Evolutionary conservation across 2,329 filamentous ascomycete species (phyloP), one percentile per base, ranked within the genome.

Genomic region (Verticillium alfalfae): DNA sequence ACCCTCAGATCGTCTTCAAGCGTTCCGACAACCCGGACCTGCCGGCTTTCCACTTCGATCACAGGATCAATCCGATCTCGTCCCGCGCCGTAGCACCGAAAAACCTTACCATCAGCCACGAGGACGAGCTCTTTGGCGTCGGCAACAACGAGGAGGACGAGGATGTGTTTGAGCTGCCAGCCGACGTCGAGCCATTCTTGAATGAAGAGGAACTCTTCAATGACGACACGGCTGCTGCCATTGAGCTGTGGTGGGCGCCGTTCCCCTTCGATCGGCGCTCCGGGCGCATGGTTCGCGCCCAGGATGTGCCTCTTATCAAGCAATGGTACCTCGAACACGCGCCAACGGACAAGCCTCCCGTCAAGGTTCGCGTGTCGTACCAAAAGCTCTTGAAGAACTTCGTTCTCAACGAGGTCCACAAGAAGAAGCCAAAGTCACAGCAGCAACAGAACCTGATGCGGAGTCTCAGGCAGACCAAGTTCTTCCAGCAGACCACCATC

Each of bases 401-500:
- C 68, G 95, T 99, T 18, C 83, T 99, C 66, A 99, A 99, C 68
- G 94, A 98, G 77, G 82, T 99, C 56, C 96, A 99, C 77, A 96
- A 94, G 80, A 96, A 93, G 78, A 92, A 90, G 67, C 92, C 94
- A 7, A 98, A 99, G 81, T 92, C 95, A 4, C 89, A 97, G 68
- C 97, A 93, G 79, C 96, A 94, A 73, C 95, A 99, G 71, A 92
- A 96, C 70, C 78, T 99, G 62, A 85, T 98, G 73, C 88, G 87
- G 69, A 96, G 92, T 9, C 78, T 99, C 67, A 98, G 97, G 77
- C 88, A 92, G 68, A 99, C 95, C 57, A 99, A 99, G 72, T 99
- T 99, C 80, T 99, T 99, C 84, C 96, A 99, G 76, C 95, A 98
- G 76, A 99, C 95, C 3, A 97, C 92, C 9, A 98, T 99, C 66